These are phyloP conservation scores for Stygiomarasmius scandens DNA, from an alignment of 1,284 basidiomycete species.

Conservation along the genomic window DNA sequence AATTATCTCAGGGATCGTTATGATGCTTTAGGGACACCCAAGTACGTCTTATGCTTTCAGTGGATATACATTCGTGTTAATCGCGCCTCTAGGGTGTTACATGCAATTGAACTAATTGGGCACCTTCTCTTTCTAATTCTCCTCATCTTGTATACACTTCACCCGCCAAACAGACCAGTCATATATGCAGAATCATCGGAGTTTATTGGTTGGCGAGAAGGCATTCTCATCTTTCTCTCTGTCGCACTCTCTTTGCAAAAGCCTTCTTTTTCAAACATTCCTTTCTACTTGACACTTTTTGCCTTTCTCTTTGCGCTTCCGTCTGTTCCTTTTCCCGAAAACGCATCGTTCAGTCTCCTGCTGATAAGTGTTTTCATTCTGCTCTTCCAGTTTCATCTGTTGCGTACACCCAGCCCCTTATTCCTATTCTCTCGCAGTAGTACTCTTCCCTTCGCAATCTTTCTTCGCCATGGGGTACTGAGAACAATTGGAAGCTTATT, in stretches of 20 bases:
- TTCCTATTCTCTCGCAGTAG: slow-evolving; percentile 39
- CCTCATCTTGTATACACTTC: slow-evolving; percentile 46
- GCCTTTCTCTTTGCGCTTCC: slow-evolving; percentile 34
- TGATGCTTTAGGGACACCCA: slow-evolving; percentile 44
- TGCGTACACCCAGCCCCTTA: slow-evolving; percentile 43
- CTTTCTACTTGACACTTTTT: slow-evolving; percentile 31
- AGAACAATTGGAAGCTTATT: slow-evolving; percentile 42
- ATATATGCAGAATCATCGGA: slow-evolving; percentile 21
- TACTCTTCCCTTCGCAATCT: slow-evolving; percentile 45
- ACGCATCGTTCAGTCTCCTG: slow-evolving; percentile 41
- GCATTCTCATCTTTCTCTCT: slow-evolving; percentile 37
- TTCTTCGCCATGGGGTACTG: slow-evolving; percentile 40
- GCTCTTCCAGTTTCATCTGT: slow-evolving; percentile 46
- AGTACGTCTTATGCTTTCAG: slow-evolving; percentile 35
- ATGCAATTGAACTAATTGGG: slow-evolving; percentile 45
- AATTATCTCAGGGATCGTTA: slow-evolving; percentile 29
- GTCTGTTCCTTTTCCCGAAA: slow-evolving; percentile 40
- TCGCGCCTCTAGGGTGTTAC: slow-evolving; percentile 40
- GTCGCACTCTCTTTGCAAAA: slow-evolving; percentile 18
- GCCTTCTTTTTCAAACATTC: slow-evolving; percentile 28
- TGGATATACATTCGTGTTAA: slow-evolving; percentile 4
- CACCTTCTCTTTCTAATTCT: slow-evolving; percentile 42
- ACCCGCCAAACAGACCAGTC: slow-evolving; percentile 39
- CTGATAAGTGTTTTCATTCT: slow-evolving; percentile 43
- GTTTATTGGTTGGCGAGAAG: slow-evolving; percentile 35